Evolutionary conservation across 2,329 filamentous ascomycete genomes (phyloP).

Genomic region (Nannizzia gypsea): DNA sequence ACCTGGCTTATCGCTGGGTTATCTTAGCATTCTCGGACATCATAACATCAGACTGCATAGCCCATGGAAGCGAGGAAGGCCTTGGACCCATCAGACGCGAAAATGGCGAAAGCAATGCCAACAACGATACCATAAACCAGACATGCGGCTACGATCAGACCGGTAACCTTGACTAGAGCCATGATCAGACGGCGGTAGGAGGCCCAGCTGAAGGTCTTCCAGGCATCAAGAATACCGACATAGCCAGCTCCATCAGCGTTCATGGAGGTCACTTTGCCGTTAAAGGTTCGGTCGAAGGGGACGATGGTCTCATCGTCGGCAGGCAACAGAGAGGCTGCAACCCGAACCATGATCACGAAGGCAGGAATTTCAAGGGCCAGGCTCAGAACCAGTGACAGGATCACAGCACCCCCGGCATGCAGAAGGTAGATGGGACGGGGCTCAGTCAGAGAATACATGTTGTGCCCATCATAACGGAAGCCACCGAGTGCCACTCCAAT

Average conservation of each 20-base stretch:
- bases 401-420: slow-evolving; percentile 18
- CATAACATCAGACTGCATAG: background rate
- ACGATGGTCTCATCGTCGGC: slow-evolving; percentile 74
- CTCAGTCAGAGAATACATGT: slow-evolving; percentile 16
- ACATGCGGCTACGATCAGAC: slow-evolving; percentile 41
- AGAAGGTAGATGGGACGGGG: slow-evolving; percentile 29
- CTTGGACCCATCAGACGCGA: slow-evolving; percentile 14
- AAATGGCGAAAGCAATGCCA: slow-evolving; percentile 42
- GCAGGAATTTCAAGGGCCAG: slow-evolving; percentile 62
- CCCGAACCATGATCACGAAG: slow-evolving; percentile 62
- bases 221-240: slow-evolving; percentile 61
- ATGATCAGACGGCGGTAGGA: slow-evolving; percentile 63
- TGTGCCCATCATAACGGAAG: slow-evolving; percentile 33
- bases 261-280: slow-evolving; percentile 61
- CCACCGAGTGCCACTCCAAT: slow-evolving; percentile 33
- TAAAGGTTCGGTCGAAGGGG: slow-evolving; percentile 79
- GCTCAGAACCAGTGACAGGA: slow-evolving; percentile 31
- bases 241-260: slow-evolving; percentile 62
- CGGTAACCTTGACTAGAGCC: slow-evolving; percentile 60
- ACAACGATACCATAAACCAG: slow-evolving; percentile 41
- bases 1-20: background rate
- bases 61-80: background rate
- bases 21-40: too few species aligned
- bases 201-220: slow-evolving; percentile 62
- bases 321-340: slow-evolving; percentile 76